phyloP scores from a whole-genome alignment of 495 filamentous ascomycete genomes.

The Podospora pseudopauciseta region DNA sequence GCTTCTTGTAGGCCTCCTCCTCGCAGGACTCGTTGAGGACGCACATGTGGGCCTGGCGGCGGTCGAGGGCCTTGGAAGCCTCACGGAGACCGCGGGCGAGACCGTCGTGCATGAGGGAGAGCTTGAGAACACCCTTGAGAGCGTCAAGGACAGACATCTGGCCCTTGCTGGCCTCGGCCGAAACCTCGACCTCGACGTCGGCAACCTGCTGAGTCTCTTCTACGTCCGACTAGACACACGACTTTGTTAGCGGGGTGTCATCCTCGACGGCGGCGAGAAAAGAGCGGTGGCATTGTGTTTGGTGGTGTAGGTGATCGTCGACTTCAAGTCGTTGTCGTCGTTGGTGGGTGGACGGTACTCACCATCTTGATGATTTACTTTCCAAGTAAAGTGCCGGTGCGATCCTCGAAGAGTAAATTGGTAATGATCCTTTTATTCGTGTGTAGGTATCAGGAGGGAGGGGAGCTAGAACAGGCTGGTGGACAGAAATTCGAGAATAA shows the following conservation, averaged over 20 bases:
- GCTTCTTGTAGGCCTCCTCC: conserved; percentile 99
- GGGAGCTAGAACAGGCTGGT: not conserved
- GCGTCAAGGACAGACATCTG: conserved; percentile 98
- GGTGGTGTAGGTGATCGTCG: not conserved
- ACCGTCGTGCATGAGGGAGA: conserved; percentile 98
- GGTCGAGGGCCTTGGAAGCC: conserved; percentile 94
- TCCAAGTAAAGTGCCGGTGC: conserved; percentile 43
- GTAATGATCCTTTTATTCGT: conserved; percentile 16
- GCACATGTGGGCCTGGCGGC: conserved; percentile 98
- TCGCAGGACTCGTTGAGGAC: conserved; percentile 98
- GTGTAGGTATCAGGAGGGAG: conserved; percentile 12
- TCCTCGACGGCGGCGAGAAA: not conserved
- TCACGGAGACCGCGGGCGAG: conserved; percentile 97
- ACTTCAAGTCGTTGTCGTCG: not conserved
- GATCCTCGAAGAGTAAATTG: conserved; percentile 52
- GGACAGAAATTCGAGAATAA: conserved; percentile 22
- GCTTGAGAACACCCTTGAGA: conserved; percentile 94
- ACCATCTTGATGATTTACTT: conserved; percentile 52
- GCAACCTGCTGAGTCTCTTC: conserved; percentile 77
- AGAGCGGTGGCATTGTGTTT: not conserved
- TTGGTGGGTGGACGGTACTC: conserved; percentile 23
- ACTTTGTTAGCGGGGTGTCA: conserved; percentile 24
- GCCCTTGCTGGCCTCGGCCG: conserved; percentile 77
- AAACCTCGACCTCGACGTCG: conserved; percentile 81
- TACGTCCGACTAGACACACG: conserved; percentile 54